These are phyloP conservation scores for Linderina pennispora DNA, from an alignment of 192 early-diverging fungal species.

Conservation along the genomic window DNA sequence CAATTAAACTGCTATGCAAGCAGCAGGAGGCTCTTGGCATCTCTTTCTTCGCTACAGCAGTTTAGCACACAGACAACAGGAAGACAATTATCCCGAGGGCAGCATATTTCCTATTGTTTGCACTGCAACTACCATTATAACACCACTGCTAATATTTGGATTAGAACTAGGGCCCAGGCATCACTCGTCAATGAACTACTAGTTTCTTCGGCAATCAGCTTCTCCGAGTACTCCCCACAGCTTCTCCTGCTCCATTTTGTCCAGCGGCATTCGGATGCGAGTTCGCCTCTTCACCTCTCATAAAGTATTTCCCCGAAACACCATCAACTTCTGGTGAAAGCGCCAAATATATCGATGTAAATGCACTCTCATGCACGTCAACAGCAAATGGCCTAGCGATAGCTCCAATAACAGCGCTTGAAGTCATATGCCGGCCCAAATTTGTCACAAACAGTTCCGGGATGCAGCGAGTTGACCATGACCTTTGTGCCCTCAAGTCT, in stretches of 20 bases:
- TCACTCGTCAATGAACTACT: no score
- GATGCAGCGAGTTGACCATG: slow-evolving; percentile 11
- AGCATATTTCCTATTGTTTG: no score
- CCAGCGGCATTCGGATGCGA: slow-evolving; percentile 5
- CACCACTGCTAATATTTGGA: no score
- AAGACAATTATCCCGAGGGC: no score
- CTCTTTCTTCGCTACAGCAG: no score
- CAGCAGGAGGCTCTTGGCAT: no score
- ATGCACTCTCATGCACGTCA: slow-evolving; percentile 2
- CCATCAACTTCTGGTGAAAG: slow-evolving; percentile 6
- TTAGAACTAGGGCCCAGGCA: no score
- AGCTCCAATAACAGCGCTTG: neutral
- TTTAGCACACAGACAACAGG: no score
- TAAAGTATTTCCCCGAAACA: slow-evolving; percentile 6
- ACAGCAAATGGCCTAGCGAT: neutral
- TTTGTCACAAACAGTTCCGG: slow-evolving; percentile 5
- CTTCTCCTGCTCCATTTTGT: slow-evolving; percentile 9
- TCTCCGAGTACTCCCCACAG: slow-evolving; percentile 18
- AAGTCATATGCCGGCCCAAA: slow-evolving; percentile 1
- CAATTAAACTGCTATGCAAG: no score
- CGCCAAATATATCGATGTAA: slow-evolving; percentile 5
- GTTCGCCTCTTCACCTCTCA: neutral
- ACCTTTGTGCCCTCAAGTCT: slow-evolving; percentile 7
- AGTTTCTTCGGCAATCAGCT: slow-evolving; percentile 7
- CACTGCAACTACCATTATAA: no score